Conservation (phyloP, 169 alveolate genomes). For the Condylostoma magnum region DNA sequence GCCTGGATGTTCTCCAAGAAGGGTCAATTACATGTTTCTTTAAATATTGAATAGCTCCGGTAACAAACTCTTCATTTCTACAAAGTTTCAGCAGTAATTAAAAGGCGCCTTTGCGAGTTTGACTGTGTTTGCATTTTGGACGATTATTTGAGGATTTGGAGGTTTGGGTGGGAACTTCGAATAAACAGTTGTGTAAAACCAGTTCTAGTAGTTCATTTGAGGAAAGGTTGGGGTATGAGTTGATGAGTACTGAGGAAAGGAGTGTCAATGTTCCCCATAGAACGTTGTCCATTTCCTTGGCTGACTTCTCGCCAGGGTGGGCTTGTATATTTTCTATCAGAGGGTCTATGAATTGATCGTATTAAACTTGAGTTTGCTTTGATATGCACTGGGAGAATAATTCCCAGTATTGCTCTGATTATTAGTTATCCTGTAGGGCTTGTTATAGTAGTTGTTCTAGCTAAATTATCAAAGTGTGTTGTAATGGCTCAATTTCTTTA, state of each 20-base stretch:
- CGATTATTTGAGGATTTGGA: background rate
- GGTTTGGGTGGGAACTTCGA: constrained; percentile 13
- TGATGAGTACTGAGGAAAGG: background rate
- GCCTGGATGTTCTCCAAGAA: constrained; percentile 60
- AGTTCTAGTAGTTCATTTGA: background rate
- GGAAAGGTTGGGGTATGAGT: background rate
- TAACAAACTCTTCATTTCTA: constrained; percentile 21
- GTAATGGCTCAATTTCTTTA: background rate
- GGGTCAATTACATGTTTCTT: constrained; percentile 35
- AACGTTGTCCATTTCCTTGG: background rate
- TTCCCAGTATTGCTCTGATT: background rate
- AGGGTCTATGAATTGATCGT: too few relatives aligned
- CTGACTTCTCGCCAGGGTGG: background rate
- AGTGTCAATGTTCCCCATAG: background rate
- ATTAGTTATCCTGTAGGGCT: background rate
- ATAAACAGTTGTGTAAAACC: background rate
- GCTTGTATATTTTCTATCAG: background rate
- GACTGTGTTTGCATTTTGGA: constrained; percentile 41
- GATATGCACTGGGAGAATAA: background rate
- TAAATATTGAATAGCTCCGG: constrained; percentile 5
- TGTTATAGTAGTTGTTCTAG: background rate
- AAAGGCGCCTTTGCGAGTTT: constrained; percentile 34
- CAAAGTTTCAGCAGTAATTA: constrained; percentile 21
- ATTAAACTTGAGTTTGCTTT: too few relatives aligned
- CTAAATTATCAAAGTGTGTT: background rate